Base-by-base conservation (phyloP, 441 rosid genomes). In the Pelargonium australe region DNA sequence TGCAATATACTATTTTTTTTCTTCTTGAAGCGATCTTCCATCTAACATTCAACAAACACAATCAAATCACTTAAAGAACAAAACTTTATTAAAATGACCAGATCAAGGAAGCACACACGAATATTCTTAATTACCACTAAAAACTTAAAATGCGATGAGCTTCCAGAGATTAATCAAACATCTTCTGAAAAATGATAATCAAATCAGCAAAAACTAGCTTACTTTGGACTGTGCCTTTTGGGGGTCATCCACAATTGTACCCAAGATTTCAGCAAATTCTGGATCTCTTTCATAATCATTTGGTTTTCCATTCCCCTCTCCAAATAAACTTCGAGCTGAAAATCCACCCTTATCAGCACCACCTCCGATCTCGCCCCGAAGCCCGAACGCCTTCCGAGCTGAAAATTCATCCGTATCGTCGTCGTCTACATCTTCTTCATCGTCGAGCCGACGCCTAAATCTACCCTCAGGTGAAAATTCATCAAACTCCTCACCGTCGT, bases 1-100 rank as follows among this genome's bases (percentile, higher is more conserved):
- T 88, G 96, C 67, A 94, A 71, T 75, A 94, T 84, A 73, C 77
- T 91, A 82, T 83, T 78, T 80, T 93, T 87, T 77, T 89, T 94
- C 76, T 70, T 88, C 85, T 86, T 86, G 82, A 91, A 73, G 73
- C 99, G 89, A 66, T 89, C 91, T 77, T 88, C 92, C 95, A 94
- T 85, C 98, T 93, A 77, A 64, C 69, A 68, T 40, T 17, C 71
- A 74, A 53, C 17, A 23, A 70, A 20, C 40, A 17, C 69, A 71
- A 49, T 70, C 67, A 72, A 63, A 1, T 12, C 23, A 40, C 58
- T 13, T 19, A 20, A 14, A 65, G 41, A 45, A n/a, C 28, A 17
- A 51, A 20, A 16, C 16, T 8, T 1, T 7, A 41, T 20, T 10
- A 41, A 23, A 4, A 55, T 60, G 25, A 69, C 7, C 13, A 41